Percentiles rank a stretch among this genome's conserved stretches.
Conservation (phyloP, 1,284 basidiomycete genomes). For the Irpex sp. region DNA sequence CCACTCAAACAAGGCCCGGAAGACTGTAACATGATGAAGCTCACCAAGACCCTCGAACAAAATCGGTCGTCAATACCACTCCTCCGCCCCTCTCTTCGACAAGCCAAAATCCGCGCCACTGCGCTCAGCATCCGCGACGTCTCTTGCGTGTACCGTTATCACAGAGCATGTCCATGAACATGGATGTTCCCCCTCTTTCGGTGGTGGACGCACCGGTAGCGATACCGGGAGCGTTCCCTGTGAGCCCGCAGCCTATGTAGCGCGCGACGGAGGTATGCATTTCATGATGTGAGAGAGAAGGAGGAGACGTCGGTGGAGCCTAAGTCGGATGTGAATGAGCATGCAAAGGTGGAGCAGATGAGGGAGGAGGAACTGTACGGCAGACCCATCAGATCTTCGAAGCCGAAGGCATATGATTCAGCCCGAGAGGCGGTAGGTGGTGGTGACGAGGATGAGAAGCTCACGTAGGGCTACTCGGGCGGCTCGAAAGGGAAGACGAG, state of each 20-base stretch:
- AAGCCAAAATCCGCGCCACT: not conserved
- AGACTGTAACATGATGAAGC: slow-evolving; percentile 57
- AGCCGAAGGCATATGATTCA: no score
- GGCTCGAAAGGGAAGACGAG: no score
- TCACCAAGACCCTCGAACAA: slow-evolving; percentile 56
- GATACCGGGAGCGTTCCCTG: slow-evolving; percentile 20
- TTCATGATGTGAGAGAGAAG: slow-evolving; percentile 36
- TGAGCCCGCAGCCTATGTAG: slow-evolving; percentile 33
- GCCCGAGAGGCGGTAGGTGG: no score
- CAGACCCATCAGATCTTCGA: no score
- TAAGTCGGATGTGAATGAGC: slow-evolving; percentile 44
- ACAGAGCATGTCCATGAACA: slow-evolving; percentile 21
- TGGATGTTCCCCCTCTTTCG: slow-evolving; percentile 11
- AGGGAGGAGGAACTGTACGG: no score
- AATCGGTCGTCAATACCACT: slow-evolving; percentile 50
- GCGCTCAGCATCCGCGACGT: slow-evolving; percentile 9
- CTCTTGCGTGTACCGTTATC: slow-evolving; percentile 23
- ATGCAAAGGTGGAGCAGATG: no score
- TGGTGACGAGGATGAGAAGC: no score
- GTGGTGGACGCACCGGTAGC: not conserved
- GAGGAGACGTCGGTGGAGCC: slow-evolving; percentile 34
- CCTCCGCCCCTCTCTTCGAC: no score
- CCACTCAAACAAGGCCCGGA: slow-evolving; percentile 51
- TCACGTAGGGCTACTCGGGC: no score
- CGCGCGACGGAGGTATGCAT: slow-evolving; percentile 46